Conservation (phyloP, 176 grass and related monocot species). For the Miscanthus lutarioriparius region DNA sequence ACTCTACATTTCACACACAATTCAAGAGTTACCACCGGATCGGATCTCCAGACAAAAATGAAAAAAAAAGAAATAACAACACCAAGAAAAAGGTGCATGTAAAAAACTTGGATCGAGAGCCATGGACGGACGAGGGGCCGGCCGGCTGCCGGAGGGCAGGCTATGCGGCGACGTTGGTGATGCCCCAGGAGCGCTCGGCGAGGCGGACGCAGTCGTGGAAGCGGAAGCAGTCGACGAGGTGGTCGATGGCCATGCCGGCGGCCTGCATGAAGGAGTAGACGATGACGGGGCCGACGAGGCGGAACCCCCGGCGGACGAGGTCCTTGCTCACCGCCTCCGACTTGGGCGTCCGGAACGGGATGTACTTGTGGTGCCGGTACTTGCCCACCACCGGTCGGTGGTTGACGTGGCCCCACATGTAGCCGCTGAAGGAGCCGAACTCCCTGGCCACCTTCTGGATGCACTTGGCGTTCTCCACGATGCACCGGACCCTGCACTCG, state of each 20-base stretch:
- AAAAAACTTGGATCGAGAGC: not conserved
- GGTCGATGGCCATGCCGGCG: conserved; percentile 77
- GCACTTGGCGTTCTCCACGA: conserved; percentile 92
- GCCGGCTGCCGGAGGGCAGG: too few relatives aligned
- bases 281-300: conserved; percentile 90
- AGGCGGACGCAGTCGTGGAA: conserved; percentile 69
- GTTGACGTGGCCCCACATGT: conserved; percentile 95
- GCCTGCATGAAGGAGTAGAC: conserved; percentile 98
- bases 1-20: not conserved
- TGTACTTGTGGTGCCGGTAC: conserved; percentile 67
- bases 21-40: not conserved
- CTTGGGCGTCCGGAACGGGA: conserved; percentile 86
- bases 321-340: conserved; percentile 95
- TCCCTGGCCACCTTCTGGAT: conserved; percentile 75
- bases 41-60: not conserved
- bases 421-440: conserved; percentile 91
- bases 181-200: conserved; percentile 75
- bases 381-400: conserved; percentile 72
- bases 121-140: too few relatives aligned
- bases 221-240: conserved; percentile 80
- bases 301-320: conserved; percentile 75
- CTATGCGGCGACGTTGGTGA: conserved; percentile 74
- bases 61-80: not conserved
- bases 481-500: conserved; percentile 75
- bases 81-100: not conserved